Percentiles rank a stretch among this genome's conserved stretches.
phyloP scores from a whole-genome alignment of 2,329 filamentous ascomycete species.

The Chalaropsis ovoidea region DNA sequence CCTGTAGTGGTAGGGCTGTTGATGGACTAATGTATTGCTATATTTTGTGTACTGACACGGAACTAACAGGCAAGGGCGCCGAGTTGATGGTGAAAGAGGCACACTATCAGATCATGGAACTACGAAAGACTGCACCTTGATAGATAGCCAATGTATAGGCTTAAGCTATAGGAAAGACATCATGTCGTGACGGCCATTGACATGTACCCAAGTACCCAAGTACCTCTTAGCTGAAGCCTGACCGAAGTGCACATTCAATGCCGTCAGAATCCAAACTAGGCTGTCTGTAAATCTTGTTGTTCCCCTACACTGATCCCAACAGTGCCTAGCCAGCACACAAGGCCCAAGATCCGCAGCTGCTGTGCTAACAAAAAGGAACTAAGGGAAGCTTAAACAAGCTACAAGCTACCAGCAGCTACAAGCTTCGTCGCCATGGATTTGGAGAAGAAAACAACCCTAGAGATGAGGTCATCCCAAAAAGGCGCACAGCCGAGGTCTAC shows the following conservation, averaged over 20 bases:
- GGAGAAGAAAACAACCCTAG: not conserved
- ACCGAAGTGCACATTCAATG: not conserved
- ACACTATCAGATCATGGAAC: not conserved
- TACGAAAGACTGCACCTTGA: no score
- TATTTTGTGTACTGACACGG: not conserved
- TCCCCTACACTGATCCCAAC: no score
- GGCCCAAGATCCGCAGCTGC: no score
- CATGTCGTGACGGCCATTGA: no score
- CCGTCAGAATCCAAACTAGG: not conserved
- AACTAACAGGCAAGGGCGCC: not conserved
- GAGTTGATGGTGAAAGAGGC: not conserved
- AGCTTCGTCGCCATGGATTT: not conserved
- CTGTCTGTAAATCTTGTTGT: no score
- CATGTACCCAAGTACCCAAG: no score
- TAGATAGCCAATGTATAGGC: no score
- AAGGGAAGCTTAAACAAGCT: not conserved
- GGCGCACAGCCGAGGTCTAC: constrained; percentile 14
- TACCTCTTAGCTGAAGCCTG: not conserved
- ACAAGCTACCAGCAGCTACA: not conserved
- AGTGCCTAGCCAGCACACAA: no score
- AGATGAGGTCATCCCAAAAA: constrained; percentile 8
- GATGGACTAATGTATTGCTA: not conserved
- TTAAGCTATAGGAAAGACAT: no score
- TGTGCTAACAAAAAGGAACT: not conserved
- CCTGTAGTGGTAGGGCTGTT: not conserved